phyloP scores from a whole-genome alignment of 129 eudicot genomes.

The Tagetes erecta region DNA sequence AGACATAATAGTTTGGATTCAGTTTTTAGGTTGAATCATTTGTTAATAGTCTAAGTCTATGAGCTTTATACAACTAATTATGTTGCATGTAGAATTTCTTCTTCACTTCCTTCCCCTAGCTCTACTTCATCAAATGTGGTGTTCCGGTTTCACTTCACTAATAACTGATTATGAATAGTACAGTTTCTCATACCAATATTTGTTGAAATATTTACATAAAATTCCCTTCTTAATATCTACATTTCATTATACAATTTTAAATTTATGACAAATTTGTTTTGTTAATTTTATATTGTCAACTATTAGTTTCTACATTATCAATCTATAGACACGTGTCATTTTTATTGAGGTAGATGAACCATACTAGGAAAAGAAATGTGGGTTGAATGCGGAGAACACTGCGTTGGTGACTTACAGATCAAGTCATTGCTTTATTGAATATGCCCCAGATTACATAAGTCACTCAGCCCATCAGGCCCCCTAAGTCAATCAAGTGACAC shows the following conservation, averaged over 20 bases:
- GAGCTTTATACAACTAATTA: background rate
- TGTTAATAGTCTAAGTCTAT: background rate
- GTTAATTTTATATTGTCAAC: background rate
- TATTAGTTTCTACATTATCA: background rate
- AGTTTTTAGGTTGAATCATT: background rate
- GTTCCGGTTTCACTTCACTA: background rate
- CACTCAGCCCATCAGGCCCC: background rate
- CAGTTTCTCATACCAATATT: background rate
- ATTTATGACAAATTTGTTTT: background rate
- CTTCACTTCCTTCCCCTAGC: slow-evolving; percentile 1
- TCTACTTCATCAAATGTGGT: background rate
- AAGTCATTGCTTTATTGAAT: background rate
- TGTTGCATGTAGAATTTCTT: background rate
- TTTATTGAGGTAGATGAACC: slow-evolving; percentile 12
- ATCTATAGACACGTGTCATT: background rate
- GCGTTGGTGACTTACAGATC: background rate
- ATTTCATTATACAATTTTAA: background rate
- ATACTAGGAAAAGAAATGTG: background rate
- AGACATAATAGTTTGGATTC: background rate
- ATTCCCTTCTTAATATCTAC: background rate
- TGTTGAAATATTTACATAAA: background rate
- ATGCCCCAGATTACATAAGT: background rate
- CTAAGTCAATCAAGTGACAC: background rate
- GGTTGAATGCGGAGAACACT: background rate
- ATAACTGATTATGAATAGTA: background rate